Conservation (phyloP, 352 stramenopile genomes). For the Halophytophthora polymorphica region DNA sequence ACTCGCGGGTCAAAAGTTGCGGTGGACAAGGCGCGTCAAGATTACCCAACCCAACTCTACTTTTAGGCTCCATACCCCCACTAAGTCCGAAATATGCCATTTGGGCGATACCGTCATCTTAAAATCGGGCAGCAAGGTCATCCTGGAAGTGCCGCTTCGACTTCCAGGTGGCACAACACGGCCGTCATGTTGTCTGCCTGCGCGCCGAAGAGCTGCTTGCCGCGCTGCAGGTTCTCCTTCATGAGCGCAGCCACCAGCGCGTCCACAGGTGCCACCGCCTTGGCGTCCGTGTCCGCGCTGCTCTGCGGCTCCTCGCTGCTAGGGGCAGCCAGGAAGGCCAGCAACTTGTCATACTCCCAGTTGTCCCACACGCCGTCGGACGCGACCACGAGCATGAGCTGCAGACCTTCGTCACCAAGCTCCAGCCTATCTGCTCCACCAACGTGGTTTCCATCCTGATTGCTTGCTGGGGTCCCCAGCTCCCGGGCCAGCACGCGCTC, state of each 20-base stretch:
- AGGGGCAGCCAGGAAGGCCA: conserved; percentile 36
- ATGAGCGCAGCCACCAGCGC: conserved; percentile 44
- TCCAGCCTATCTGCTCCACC: conserved; percentile 9
- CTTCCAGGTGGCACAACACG: conserved; percentile 53
- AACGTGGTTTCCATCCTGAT: conserved; percentile 17
- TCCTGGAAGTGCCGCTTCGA: conserved; percentile 7
- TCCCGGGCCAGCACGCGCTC: conserved; percentile 28
- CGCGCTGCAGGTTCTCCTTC: conserved; percentile 55
- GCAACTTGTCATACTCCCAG: conserved; percentile 81
- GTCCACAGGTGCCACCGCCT: conserved; percentile 19
- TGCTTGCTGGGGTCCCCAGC: conserved; percentile 7
- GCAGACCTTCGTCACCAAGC: too few species aligned
- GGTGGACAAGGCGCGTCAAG: not conserved
- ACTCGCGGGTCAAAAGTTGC: not conserved
- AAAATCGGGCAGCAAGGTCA: not conserved
- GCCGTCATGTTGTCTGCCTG: conserved; percentile 89
- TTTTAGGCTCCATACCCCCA: too few species aligned
- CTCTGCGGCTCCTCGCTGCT: conserved; percentile 6
- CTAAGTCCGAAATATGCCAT: too few species aligned
- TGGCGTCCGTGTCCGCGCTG: conserved; percentile 6
- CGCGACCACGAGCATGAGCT: conserved; percentile 65
- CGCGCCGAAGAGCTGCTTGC: conserved; percentile 68
- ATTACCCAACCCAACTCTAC: too few species aligned
- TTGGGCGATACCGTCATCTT: too few species aligned
- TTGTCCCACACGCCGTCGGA: conserved; percentile 90